A percentile compares a stretch with the other conserved stretches of the same genome.
Evolutionary conservation across 140 eudicot genomes (phyloP).

Genomic region (Bidens hawaiensis): DNA sequence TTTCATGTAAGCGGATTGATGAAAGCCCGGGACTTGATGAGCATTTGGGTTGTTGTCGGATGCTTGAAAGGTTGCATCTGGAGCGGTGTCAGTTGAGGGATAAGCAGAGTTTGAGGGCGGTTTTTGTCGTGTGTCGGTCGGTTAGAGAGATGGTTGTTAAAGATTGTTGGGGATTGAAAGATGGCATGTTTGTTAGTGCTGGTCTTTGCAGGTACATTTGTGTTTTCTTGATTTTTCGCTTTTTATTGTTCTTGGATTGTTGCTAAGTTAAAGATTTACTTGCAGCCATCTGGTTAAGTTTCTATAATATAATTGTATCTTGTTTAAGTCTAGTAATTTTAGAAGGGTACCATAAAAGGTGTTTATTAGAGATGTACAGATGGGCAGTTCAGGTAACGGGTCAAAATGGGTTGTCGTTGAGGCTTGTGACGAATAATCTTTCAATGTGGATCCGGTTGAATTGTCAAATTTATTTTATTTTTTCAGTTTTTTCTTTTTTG

Average conservation of each 20-base stretch:
- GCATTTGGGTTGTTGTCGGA: constrained; percentile 51
- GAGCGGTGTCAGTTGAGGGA: constrained; percentile 82
- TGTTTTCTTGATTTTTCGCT: constrained; percentile 5
- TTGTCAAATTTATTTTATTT: too few species aligned
- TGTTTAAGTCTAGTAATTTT: not conserved
- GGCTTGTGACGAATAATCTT: too few species aligned
- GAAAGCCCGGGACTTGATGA: constrained; percentile 47
- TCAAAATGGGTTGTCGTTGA: not conserved
- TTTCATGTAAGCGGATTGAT: constrained; percentile 74
- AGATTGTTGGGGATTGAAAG: constrained; percentile 88
- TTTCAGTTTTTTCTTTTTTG: too few species aligned
- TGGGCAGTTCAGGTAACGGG: not conserved
- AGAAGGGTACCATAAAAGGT: not conserved
- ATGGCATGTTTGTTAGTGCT: constrained; percentile 60
- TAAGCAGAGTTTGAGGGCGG: constrained; percentile 52
- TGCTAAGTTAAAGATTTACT: not conserved
- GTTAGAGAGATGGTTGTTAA: constrained; percentile 49
- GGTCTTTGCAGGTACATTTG: constrained; percentile 55
- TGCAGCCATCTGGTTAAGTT: not conserved
- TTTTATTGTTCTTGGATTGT: not conserved
- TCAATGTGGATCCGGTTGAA: too few species aligned
- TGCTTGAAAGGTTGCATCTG: constrained; percentile 63
- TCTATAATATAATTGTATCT: not conserved
- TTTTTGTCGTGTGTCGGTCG: constrained; percentile 62
- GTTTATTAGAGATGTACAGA: not conserved